Conservation (phyloP, 2,329 filamentous ascomycete species). For the Paradendryphiella salina region DNA sequence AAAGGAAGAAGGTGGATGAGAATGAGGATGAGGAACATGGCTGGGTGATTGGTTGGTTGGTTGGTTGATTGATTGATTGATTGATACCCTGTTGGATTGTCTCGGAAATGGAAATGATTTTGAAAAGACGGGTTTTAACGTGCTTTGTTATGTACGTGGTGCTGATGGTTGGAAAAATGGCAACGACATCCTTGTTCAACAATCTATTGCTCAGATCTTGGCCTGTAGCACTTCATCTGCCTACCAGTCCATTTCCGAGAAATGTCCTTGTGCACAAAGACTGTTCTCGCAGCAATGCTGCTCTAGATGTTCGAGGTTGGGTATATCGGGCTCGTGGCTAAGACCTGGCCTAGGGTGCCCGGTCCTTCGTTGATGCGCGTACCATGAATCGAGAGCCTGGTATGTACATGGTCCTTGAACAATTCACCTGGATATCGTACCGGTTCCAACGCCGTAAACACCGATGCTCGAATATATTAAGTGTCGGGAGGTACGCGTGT, state of each 20-base stretch:
- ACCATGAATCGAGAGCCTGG: not conserved
- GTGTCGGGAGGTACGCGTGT: not conserved
- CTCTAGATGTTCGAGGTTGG: not conserved
- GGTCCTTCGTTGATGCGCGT: not conserved
- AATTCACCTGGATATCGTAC: not conserved
- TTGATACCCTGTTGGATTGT: not conserved
- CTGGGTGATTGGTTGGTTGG: no score
- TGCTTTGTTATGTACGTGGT: no score
- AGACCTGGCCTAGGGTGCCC: not conserved
- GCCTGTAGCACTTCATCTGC: not conserved
- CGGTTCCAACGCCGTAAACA: constrained; percentile 12
- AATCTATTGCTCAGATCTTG: not conserved
- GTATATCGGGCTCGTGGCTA: not conserved
- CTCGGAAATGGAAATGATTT: no score
- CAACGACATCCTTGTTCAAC: no score
- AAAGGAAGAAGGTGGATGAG: no score
- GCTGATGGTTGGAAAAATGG: no score
- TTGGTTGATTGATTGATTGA: no score
- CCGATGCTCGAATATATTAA: constrained; percentile 15
- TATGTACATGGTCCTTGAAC: constrained; percentile 1
- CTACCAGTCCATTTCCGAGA: not conserved
- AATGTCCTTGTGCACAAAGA: not conserved
- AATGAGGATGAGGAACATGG: no score
- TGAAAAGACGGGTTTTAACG: no score
- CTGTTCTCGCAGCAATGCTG: not conserved